Conservation (phyloP, 805 yeast species). For the Phaffomyces opuntiae region DNA sequence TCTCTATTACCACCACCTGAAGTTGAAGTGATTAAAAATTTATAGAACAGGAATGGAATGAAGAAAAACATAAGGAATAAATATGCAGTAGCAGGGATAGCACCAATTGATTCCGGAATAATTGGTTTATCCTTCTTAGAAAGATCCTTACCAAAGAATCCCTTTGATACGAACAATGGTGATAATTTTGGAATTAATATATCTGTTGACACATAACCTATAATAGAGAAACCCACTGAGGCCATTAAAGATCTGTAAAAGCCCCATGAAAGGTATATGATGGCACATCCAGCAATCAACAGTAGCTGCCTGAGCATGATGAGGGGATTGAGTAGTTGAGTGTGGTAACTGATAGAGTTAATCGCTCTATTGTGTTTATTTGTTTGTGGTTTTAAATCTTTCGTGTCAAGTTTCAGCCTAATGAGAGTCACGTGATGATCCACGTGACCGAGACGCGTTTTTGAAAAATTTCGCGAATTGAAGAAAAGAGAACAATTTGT, state of each 20-base stretch:
- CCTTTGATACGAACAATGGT: constrained; percentile 62
- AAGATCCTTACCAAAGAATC: constrained; percentile 80
- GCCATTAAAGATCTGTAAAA: constrained; percentile 27
- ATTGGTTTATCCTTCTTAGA: constrained; percentile 69
- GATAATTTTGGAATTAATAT: constrained; percentile 64
- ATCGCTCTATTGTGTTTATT: too few relatives aligned
- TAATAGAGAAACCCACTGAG: constrained; percentile 56
- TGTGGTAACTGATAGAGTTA: too few relatives aligned
- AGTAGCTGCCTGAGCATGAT: constrained; percentile 1
- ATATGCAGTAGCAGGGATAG: constrained; percentile 76
- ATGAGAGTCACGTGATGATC: too few relatives aligned
- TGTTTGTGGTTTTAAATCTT: neutral
- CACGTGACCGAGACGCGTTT: too few relatives aligned
- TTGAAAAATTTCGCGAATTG: too few relatives aligned
- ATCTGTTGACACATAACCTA: constrained; percentile 58
- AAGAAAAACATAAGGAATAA: constrained; percentile 74
- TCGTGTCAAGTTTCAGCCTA: too few relatives aligned
- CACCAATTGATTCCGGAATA: constrained; percentile 91
- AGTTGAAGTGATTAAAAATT: constrained; percentile 54
- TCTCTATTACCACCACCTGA: constrained; percentile 55
- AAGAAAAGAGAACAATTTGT: too few relatives aligned
- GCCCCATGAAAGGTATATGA: constrained; percentile 18
- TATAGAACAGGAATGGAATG: constrained; percentile 83
- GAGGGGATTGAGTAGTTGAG: too few relatives aligned
- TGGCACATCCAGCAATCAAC: constrained; percentile 5